phyloP scores from a whole-genome alignment of 352 stramenopile genomes.

The Globisporangium spiculum region DNA sequence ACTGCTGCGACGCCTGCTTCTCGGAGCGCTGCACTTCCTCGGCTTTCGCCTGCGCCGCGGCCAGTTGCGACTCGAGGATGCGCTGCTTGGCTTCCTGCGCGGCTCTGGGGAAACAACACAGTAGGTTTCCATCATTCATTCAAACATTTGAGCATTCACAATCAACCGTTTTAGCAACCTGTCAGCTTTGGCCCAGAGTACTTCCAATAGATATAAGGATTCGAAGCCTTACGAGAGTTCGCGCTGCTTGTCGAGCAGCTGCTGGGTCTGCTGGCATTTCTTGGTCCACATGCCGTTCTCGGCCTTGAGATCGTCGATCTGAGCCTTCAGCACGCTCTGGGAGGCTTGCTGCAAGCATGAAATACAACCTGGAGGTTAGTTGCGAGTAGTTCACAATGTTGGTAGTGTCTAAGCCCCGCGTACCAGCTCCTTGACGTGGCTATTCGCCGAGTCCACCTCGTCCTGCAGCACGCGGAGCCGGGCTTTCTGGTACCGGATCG shows the following conservation, averaged over 20 bases:
- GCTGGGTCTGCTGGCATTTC: slow-evolving; percentile 62
- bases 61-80: slow-evolving; percentile 65
- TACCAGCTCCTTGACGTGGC: slow-evolving; percentile 48
- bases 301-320: slow-evolving; percentile 45
- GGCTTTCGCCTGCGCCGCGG: slow-evolving; percentile 38
- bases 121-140: background rate
- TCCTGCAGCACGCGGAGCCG: slow-evolving; percentile 70
- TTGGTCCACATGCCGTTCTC: slow-evolving; percentile 51
- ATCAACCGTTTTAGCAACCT: background rate
- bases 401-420: background rate
- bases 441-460: slow-evolving; percentile 43
- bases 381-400: background rate
- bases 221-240: slow-evolving; percentile 48
- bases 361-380: background rate
- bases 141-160: background rate
- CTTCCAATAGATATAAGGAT: background rate
- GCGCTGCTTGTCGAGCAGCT: slow-evolving; percentile 74
- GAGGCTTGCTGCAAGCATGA: slow-evolving; percentile 30
- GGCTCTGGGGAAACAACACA: slow-evolving; percentile 24
- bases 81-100: slow-evolving; percentile 71
- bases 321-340: slow-evolving; percentile 28
- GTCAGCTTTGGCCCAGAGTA: background rate
- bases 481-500: slow-evolving; percentile 72
- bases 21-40: slow-evolving; percentile 59
- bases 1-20: slow-evolving; percentile 63